Evolutionary conservation across 768 basidiomycete species (phyloP), one percentile per base, ranked within the genome.

Genomic region (Rhodocollybia butyracea): DNA sequence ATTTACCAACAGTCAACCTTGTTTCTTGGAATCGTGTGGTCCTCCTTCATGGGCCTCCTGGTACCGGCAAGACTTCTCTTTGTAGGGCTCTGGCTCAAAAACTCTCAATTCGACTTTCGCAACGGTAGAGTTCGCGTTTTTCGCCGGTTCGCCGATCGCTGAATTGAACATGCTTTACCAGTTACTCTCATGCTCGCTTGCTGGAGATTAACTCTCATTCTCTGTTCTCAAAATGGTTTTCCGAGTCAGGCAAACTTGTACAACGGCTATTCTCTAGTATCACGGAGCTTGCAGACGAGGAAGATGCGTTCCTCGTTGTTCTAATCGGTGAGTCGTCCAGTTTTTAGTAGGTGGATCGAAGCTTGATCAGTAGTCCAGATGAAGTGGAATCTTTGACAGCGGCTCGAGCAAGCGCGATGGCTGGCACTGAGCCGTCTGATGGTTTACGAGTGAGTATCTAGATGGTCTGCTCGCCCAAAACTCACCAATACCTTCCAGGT

Each of bases 131-230:
- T 31, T 21, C 19, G 19, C 24, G 1, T 30, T n/a, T 19, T 27
- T 17, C n/a, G n/a, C n/a, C n/a, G 41, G 22, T 60, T 26, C 21
- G 10, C 24, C 31, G 5, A 8, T 17, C 48, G 19, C 17, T 19
- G 19, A 36, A n/a, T 51, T 40, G 30, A 39, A 19, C 10, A 60
- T 15, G 17, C 40, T 43, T 50, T 60, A 29, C 17, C 19, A 96
- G 94, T 26, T 99, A 97, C 67, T 76, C 88, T 0, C 81, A 90
- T 69, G 83, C 92, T 32, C 89, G 93, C 43, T 76, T 99, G 11
- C 81, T 99, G 42, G 97, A 99, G 69, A 97, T 99, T 65, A 98
- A 98, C 67, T 95, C 97, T 0, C 97, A 98, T 71, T 98, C 95
- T 2, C 79, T 99, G 15, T 98, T 99, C 68, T 95, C 93, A 15